phyloP scores from a whole-genome alignment of 1,284 basidiomycete genomes.

The Sporisorium scitamineum region DNA sequence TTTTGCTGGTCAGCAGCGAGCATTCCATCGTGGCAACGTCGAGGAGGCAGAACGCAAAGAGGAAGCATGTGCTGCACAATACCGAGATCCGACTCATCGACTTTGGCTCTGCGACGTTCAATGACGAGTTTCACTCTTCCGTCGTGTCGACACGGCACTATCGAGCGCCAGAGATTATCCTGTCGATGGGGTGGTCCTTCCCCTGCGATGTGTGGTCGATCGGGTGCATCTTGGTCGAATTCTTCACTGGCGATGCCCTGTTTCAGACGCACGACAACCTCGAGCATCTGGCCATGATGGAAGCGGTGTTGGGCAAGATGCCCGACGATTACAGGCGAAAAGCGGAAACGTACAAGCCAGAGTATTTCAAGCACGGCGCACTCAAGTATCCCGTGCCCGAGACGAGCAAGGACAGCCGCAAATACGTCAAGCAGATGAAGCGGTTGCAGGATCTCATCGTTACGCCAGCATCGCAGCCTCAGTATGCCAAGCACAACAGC shows the following conservation, averaged over 20 bases:
- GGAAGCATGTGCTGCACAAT: slow-evolving; percentile 76
- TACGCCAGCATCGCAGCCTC: slow-evolving; percentile 28
- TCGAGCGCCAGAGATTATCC: slow-evolving; percentile 97
- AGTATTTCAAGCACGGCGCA: slow-evolving; percentile 88
- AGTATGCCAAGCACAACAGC: slow-evolving; percentile 73
- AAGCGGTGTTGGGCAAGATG: slow-evolving; percentile 97
- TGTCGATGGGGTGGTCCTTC: slow-evolving; percentile 94
- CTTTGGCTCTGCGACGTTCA: slow-evolving; percentile 98
- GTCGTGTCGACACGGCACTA: slow-evolving; percentile 99
- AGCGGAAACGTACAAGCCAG: slow-evolving; percentile 78
- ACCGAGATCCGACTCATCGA: slow-evolving; percentile 97
- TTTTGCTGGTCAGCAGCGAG: slow-evolving; percentile 90
- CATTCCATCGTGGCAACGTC: slow-evolving; percentile 70
- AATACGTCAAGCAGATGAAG: slow-evolving; percentile 90
- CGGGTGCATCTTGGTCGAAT: slow-evolving; percentile 98
- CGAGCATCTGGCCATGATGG: slow-evolving; percentile 99
- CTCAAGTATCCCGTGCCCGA: slow-evolving; percentile 92
- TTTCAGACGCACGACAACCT: slow-evolving; percentile 99
- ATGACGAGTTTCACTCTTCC: slow-evolving; percentile 97
- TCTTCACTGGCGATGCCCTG: slow-evolving; percentile 95
- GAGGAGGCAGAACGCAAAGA: slow-evolving; percentile 57
- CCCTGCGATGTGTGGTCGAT: slow-evolving; percentile 99
- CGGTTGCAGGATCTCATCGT: slow-evolving; percentile 87
- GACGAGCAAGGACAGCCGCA: slow-evolving; percentile 87
- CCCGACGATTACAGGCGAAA: slow-evolving; percentile 79